These are phyloP conservation scores for Zoysia pacifica DNA, from an alignment of 176 grass and related monocot species.

Conservation along the genomic window DNA sequence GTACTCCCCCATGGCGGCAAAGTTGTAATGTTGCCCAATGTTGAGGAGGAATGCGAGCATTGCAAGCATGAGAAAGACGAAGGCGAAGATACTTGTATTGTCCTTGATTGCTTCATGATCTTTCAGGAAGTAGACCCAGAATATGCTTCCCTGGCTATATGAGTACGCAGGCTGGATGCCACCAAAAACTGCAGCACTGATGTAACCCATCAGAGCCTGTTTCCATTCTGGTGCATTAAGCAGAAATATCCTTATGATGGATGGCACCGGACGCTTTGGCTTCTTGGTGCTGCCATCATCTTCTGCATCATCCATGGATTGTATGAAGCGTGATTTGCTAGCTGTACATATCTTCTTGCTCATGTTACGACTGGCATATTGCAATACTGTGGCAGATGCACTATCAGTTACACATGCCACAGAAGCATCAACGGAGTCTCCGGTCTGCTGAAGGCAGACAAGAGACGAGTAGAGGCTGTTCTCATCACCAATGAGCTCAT, in stretches of 20 bases:
- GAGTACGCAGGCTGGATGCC: constrained; percentile 78
- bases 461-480: constrained; percentile 76
- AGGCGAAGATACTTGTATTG: constrained; percentile 67
- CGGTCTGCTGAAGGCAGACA: constrained; percentile 71
- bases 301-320: constrained; percentile 55
- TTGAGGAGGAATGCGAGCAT: constrained; percentile 75
- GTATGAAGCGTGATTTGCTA: constrained; percentile 68
- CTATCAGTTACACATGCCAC: constrained; percentile 37
- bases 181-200: constrained; percentile 76
- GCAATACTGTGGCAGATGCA: constrained; percentile 20
- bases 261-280: constrained; percentile 53
- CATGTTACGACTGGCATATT: constrained; percentile 69
- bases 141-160: constrained; percentile 80
- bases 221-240: constrained; percentile 91
- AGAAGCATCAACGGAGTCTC: constrained; percentile 38
- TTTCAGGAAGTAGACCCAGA: constrained; percentile 76
- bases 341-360: constrained; percentile 70
- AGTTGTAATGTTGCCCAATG: constrained; percentile 92
- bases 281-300: constrained; percentile 28
- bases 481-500: constrained; percentile 68
- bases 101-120: constrained; percentile 72
- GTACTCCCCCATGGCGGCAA: constrained; percentile 89
- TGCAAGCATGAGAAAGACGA: constrained; percentile 68
- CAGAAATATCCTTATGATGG: constrained; percentile 75
- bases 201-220: constrained; percentile 61